Evolutionary conservation across 2,329 filamentous ascomycete species (phyloP), one percentile per base, ranked within the genome.

Genomic region (Cercospora sp.): DNA sequence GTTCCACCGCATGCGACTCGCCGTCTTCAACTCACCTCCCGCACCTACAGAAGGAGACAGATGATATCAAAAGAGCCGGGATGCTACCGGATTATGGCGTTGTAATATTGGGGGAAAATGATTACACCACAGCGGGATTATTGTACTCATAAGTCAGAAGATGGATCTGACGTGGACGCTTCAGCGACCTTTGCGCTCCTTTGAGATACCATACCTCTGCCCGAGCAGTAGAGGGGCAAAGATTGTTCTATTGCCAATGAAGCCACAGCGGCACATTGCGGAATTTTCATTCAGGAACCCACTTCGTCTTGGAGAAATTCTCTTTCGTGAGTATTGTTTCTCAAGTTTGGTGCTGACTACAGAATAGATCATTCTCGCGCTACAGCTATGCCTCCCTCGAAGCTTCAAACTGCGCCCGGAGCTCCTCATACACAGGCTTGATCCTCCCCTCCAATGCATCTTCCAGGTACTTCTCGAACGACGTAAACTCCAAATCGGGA

Each of bases 381-480:
- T 60, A 26, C 63, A 62, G 49, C 68, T 70, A 69, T 59, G 65
- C 63, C 58, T 66, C 30, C 61, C 12, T 53, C 85, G 60, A 85
- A 82, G 77, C 93, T 79, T 8, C 77, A 82, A 18, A 83, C 84
- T 18, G 87, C 86, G 62, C 75, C 69, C 65, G 71, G 60, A 73
- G 65, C 57, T 70, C 72, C 63, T 79, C 64, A 40, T 72, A 68
- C 1, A 67, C 21, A 3, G 40, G 61, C 45, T 34, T 40, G 3
- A 61, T 80, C 28, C 79, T 81, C 10, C 83, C 83, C 9, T 74
- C 77, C 26, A 85, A 70, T 6, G 84, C 74, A 1, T 80, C 79
- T 61, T 79, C 72, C 8, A 82, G 73, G 66, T 80, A 84, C 5
- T 79, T 77, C 66, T 76, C 75, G 70, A 83, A 81, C 18, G 76